Evolutionary conservation across 75 land plant species (phyloP).

Genomic region (Isoetes taiwanensis): DNA sequence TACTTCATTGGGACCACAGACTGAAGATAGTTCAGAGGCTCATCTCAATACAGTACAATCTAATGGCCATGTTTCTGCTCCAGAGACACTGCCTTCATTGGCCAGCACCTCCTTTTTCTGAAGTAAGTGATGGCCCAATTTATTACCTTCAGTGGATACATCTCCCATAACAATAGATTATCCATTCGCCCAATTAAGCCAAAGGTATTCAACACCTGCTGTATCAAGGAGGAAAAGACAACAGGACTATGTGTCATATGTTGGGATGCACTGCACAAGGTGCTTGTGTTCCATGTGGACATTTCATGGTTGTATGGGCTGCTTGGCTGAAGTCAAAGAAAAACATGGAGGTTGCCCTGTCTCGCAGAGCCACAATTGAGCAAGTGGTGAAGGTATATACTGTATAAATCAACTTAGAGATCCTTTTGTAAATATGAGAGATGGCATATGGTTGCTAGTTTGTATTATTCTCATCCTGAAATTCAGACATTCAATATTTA

Average conservation of each 20-base stretch:
- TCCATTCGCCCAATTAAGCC: slow-evolving; percentile 6
- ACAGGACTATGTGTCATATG: slow-evolving; percentile 62
- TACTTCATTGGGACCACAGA: too few species aligned
- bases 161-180: slow-evolving; percentile 25
- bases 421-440: too few species aligned
- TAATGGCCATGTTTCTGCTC: too few species aligned
- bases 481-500: too few species aligned
- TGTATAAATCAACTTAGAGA: too few species aligned
- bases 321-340: slow-evolving; percentile 70
- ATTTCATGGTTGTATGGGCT: slow-evolving; percentile 96
- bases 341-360: slow-evolving; percentile 93
- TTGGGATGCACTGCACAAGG: slow-evolving; percentile 82
- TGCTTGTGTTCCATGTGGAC: slow-evolving; percentile 93
- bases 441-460: too few species aligned
- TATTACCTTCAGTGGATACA: slow-evolving; percentile 56
- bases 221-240: neutral
- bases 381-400: slow-evolving; percentile 72
- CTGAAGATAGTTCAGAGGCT: neutral
- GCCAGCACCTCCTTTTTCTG: slow-evolving; percentile 56
- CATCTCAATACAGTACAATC: too few species aligned
- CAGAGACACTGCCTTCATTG: slow-evolving; percentile 14
- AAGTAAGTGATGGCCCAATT: slow-evolving; percentile 36
- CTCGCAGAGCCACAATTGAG: slow-evolving; percentile 66
- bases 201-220: slow-evolving; percentile 12
- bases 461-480: too few species aligned